Percentiles rank a stretch among this genome's conserved stretches.
These are phyloP conservation scores for Pterulicium gracile DNA, from an alignment of 1,284 basidiomycete species.

Conservation along the genomic window DNA sequence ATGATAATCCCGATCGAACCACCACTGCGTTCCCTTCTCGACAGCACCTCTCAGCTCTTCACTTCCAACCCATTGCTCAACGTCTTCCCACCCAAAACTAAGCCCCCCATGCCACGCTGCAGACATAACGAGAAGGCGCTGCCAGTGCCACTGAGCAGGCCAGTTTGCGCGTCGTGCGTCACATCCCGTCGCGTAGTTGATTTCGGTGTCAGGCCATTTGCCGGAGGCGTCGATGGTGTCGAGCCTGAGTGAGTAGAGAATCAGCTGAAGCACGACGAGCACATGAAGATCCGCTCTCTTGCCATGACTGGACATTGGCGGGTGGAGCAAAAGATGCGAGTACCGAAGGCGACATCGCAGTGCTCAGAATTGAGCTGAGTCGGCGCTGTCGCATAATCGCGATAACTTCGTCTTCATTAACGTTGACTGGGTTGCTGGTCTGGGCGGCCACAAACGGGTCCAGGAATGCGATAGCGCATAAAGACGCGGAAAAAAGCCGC, in stretches of 20 bases:
- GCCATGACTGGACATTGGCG: not conserved
- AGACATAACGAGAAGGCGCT: slow-evolving; percentile 25
- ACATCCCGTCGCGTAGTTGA: slow-evolving; percentile 36
- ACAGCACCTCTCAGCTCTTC: slow-evolving; percentile 21
- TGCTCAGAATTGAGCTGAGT: not conserved
- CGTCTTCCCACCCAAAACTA: slow-evolving; percentile 12
- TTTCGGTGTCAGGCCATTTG: slow-evolving; percentile 30
- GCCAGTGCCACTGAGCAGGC: slow-evolving; percentile 38
- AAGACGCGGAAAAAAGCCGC: too few relatives aligned
- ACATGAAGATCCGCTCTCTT: not conserved
- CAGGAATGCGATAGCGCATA: too few relatives aligned
- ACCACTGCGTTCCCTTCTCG: slow-evolving; percentile 32
- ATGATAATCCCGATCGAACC: slow-evolving; percentile 37
- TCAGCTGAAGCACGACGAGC: not conserved
- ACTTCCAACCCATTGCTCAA: slow-evolving; percentile 18
- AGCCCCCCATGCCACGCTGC: slow-evolving; percentile 31
- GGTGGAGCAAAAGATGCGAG: not conserved
- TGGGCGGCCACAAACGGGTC: too few relatives aligned
- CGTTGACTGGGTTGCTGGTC: too few relatives aligned
- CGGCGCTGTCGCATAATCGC: not conserved
- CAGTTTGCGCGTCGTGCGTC: slow-evolving; percentile 35
- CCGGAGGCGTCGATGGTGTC: slow-evolving; percentile 24
- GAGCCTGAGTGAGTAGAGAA: not conserved
- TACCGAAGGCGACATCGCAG: not conserved
- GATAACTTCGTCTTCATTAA: too few relatives aligned